These are phyloP conservation scores for Flaveria linearis DNA, from an alignment of 129 eudicot species.

Conservation along the genomic window DNA sequence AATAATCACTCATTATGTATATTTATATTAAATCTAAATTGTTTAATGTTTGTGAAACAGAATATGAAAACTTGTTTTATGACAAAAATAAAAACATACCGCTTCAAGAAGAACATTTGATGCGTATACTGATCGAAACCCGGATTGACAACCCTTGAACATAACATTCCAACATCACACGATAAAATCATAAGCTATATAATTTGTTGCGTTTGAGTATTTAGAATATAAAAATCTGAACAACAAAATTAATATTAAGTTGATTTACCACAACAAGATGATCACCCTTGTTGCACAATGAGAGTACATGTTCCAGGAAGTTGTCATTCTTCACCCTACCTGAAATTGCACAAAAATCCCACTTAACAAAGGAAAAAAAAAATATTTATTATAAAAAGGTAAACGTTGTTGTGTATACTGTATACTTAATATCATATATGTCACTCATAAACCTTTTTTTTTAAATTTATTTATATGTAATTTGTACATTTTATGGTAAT, in stretches of 20 bases:
- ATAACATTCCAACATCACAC: background rate
- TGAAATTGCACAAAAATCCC: slow-evolving; percentile 25
- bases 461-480: no score
- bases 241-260: background rate
- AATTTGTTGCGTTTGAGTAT: background rate
- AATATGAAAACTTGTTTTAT: background rate
- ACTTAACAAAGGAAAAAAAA: background rate
- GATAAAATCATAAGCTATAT: background rate
- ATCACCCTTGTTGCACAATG: slow-evolving; percentile 56
- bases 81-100: slow-evolving; percentile 39
- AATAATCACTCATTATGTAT: background rate
- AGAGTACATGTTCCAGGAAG: slow-evolving; percentile 60
- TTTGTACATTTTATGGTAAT: no score
- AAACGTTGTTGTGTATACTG: background rate
- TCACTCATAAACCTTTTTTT: background rate
- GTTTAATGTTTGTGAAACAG: background rate
- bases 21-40: background rate
- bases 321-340: slow-evolving; percentile 76
- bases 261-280: slow-evolving; percentile 71
- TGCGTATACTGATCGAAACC: slow-evolving; percentile 74
- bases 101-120: slow-evolving; percentile 67
- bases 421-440: background rate
- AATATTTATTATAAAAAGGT: no score
- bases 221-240: background rate
- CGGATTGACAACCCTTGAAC: slow-evolving; percentile 83